Percentiles rank a stretch among this genome's conserved stretches.
These are phyloP conservation scores for Phylloporus arenicola DNA, from an alignment of 768 basidiomycete species.

Conservation along the genomic window DNA sequence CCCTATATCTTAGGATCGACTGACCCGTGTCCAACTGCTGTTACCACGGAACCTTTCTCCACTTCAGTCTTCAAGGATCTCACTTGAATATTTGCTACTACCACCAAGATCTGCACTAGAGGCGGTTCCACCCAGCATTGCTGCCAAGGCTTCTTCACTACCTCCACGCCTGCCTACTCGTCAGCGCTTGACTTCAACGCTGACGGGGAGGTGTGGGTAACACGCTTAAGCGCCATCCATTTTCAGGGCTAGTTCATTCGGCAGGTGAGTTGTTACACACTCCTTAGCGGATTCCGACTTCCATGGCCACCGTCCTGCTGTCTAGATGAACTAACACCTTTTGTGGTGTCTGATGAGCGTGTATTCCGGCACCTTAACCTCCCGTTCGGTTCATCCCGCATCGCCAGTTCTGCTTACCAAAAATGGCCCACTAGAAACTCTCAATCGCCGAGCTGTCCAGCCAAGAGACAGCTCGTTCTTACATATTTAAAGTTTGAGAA, in stretches of 20 bases:
- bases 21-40: neutral
- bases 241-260: constrained; percentile 89
- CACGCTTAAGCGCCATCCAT: constrained; percentile 86
- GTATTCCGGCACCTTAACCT: constrained; percentile 79
- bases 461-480: constrained; percentile 48
- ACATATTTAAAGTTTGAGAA: constrained; percentile 67
- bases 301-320: constrained; percentile 86
- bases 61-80: constrained; percentile 85
- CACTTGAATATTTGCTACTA: constrained; percentile 87
- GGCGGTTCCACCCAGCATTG: constrained; percentile 69
- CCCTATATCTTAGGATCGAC: constrained; percentile 73
- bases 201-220: constrained; percentile 80
- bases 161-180: constrained; percentile 77
- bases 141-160: constrained; percentile 77
- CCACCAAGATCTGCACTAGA: constrained; percentile 85
- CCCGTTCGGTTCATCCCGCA: constrained; percentile 66
- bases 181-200: constrained; percentile 65
- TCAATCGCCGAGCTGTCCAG: constrained; percentile 50
- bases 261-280: constrained; percentile 58
- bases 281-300: constrained; percentile 62
- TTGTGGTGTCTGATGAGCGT: constrained; percentile 82
- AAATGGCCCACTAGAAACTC: constrained; percentile 71
- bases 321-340: constrained; percentile 85
- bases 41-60: constrained; percentile 17
- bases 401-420: constrained; percentile 71